Evolutionary conservation across 1,284 basidiomycete species (phyloP).

Genomic region (Schizophyllum commune): DNA sequence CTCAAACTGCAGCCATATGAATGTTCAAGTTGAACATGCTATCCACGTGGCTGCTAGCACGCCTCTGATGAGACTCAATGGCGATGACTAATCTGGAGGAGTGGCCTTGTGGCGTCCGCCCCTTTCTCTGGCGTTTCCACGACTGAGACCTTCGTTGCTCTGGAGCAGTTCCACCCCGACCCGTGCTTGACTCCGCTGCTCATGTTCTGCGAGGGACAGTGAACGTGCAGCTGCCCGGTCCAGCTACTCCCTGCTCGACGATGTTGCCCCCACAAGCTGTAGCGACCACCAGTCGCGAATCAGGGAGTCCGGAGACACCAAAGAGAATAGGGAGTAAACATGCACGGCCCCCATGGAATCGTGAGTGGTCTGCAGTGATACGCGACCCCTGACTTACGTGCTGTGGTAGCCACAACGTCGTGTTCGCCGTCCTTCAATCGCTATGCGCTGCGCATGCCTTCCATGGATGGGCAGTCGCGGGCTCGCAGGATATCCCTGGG

Average conservation of each 20-base stretch:
- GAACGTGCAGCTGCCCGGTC: background rate
- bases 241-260: background rate
- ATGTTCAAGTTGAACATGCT: background rate
- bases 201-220: background rate
- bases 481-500: background rate
- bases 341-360: background rate
- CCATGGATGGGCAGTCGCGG: background rate
- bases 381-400: background rate
- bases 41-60: background rate
- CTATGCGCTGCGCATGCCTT: background rate
- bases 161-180: background rate
- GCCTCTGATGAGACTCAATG: background rate
- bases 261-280: background rate
- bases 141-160: background rate
- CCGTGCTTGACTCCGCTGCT: background rate
- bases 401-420: background rate
- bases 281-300: background rate
- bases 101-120: background rate
- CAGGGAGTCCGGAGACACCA: background rate
- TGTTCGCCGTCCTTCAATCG: background rate
- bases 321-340: background rate
- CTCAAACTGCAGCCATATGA: no score
- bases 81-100: background rate
- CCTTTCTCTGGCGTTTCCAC: background rate
- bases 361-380: background rate